phyloP scores from a whole-genome alignment of 164 flowering plant species.

The Litsea cubeba region DNA sequence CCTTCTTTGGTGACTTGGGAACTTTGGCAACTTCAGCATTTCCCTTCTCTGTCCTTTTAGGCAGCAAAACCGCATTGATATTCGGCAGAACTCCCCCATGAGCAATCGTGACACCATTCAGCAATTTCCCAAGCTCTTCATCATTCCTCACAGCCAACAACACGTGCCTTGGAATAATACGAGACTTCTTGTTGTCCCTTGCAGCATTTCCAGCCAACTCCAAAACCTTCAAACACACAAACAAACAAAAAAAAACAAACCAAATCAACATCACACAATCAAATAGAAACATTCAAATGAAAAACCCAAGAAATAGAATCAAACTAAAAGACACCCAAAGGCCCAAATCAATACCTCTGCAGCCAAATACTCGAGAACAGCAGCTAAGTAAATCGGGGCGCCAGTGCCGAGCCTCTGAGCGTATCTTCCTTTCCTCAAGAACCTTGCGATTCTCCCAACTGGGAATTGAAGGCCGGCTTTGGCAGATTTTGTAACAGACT shows the following conservation, averaged over 20 bases:
- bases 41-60: slow-evolving; percentile 19
- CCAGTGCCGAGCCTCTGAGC: slow-evolving; percentile 48
- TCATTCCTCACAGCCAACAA: slow-evolving; percentile 36
- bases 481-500: background rate
- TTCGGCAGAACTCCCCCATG: slow-evolving; percentile 35
- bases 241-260: background rate
- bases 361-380: slow-evolving; percentile 56
- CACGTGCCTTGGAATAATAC: slow-evolving; percentile 36
- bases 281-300: background rate
- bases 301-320: no score
- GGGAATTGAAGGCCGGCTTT: slow-evolving; percentile 12
- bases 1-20: slow-evolving; percentile 11
- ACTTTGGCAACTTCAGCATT: background rate
- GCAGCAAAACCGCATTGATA: slow-evolving; percentile 31
- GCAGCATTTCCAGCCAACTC: slow-evolving; percentile 44
- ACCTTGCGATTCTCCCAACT: slow-evolving; percentile 20
- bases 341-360: slow-evolving; percentile 41
- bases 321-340: background rate
- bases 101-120: slow-evolving; percentile 33
- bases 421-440: slow-evolving; percentile 50
- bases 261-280: background rate
- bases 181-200: slow-evolving; percentile 37
- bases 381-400: slow-evolving; percentile 56
- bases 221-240: slow-evolving; percentile 14
- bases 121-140: slow-evolving; percentile 31